These are phyloP conservation scores for Tympanopsis confertula DNA, from an alignment of 2,329 filamentous ascomycete species.

Conservation along the genomic window DNA sequence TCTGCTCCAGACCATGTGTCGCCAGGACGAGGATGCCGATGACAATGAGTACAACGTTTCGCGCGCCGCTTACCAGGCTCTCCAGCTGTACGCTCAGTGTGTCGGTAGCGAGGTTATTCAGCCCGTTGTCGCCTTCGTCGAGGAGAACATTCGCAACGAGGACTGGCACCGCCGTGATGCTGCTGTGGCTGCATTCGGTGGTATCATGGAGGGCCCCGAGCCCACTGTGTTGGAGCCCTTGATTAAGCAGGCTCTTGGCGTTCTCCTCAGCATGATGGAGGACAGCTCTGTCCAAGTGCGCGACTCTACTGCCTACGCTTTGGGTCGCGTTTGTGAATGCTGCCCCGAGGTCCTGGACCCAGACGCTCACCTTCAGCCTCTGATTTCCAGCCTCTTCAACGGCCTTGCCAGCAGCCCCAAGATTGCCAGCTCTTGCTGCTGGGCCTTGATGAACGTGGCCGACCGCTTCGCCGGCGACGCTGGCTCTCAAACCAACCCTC, in stretches of 20 bases:
- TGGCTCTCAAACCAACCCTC: slow-evolving; percentile 64
- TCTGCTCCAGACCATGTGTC: slow-evolving; percentile 75
- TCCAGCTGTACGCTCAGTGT: slow-evolving; percentile 89
- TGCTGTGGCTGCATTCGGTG: slow-evolving; percentile 90
- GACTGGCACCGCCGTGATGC: slow-evolving; percentile 95
- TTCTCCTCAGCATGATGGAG: slow-evolving; percentile 85
- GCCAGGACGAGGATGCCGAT: slow-evolving; percentile 92
- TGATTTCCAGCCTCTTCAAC: slow-evolving; percentile 81
- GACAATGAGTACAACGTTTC: slow-evolving; percentile 98
- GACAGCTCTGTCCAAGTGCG: slow-evolving; percentile 81
- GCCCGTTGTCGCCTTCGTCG: slow-evolving; percentile 81
- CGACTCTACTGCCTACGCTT: slow-evolving; percentile 89
- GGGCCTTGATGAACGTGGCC: slow-evolving; percentile 96
- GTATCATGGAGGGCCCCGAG: slow-evolving; percentile 97
- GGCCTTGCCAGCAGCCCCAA: slow-evolving; percentile 84
- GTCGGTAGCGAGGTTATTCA: slow-evolving; percentile 75
- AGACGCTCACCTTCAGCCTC: slow-evolving; percentile 64
- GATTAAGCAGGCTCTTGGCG: slow-evolving; percentile 86
- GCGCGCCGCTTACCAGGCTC: slow-evolving; percentile 87
- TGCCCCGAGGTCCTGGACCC: slow-evolving; percentile 88
- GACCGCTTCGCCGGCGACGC: slow-evolving; percentile 87
- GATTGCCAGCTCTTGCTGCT: slow-evolving; percentile 97
- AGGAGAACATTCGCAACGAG: slow-evolving; percentile 76
- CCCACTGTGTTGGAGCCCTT: slow-evolving; percentile 85
- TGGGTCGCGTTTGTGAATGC: slow-evolving; percentile 90